Conservation (phyloP, 192 early-diverging fungal species). For the Ambispora gerdemannii region DNA sequence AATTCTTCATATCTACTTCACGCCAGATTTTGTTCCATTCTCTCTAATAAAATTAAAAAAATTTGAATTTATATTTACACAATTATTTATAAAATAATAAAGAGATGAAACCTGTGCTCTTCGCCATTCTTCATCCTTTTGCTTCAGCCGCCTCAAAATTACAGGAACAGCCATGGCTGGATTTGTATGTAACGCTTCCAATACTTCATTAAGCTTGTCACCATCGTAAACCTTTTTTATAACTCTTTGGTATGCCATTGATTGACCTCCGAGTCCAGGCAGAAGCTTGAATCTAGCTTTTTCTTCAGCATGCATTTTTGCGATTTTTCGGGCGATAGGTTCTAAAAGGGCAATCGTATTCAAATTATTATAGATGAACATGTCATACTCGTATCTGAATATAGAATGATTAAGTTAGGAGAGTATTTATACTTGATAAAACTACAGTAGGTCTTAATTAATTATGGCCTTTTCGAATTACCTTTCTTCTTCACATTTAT, state of each 20-base stretch:
- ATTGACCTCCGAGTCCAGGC: constrained; percentile 76
- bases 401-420: too few species aligned
- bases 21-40: constrained; percentile 98
- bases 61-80: not conserved
- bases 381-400: constrained; percentile 81
- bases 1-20: constrained; percentile 91
- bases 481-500: constrained; percentile 94
- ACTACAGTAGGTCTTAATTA: too few species aligned
- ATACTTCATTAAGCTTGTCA: constrained; percentile 82
- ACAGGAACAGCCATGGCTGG: constrained; percentile 90
- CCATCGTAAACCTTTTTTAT: constrained; percentile 94
- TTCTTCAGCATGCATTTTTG: constrained; percentile 77
- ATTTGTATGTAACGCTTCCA: constrained; percentile 88
- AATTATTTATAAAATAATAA: not conserved
- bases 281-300: constrained; percentile 65
- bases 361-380: constrained; percentile 93
- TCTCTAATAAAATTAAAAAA: constrained; percentile 58
- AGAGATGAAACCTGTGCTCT: constrained; percentile 63
- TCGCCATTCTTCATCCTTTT: constrained; percentile 99
- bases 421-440: too few species aligned
- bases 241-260: constrained; percentile 87
- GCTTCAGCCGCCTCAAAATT: constrained; percentile 90
- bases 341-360: constrained; percentile 86
- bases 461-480: too few species aligned
- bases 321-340: constrained; percentile 83